A percentile compares a stretch with the other conserved stretches of the same genome.
Conservation (phyloP, 192 early-diverging fungal genomes). For the Coemansia sp. region DNA sequence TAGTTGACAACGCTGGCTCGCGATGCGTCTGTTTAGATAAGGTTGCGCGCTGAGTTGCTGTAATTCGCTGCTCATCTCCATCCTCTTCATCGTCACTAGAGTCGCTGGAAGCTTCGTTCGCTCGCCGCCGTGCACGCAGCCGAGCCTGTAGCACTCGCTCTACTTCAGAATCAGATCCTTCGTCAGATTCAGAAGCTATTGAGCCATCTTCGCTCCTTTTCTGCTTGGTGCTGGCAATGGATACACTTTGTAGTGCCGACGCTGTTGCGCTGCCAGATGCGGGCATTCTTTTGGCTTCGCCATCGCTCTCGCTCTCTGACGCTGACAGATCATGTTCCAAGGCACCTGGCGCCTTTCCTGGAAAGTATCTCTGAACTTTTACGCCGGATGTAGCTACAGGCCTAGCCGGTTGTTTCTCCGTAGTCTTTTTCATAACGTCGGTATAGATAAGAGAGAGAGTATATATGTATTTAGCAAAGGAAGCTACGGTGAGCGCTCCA, state of each 20-base stretch:
- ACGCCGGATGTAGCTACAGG: constrained; percentile 40
- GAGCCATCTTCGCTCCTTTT: neutral
- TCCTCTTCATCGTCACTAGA: neutral
- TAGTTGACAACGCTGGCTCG: neutral
- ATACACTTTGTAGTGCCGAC: neutral
- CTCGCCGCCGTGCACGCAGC: constrained; percentile 27
- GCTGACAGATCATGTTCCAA: constrained; percentile 23
- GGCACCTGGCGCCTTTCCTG: constrained; percentile 46
- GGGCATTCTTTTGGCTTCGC: neutral
- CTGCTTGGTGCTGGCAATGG: neutral
- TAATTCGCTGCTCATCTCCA: neutral
- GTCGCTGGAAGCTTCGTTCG: constrained; percentile 5
- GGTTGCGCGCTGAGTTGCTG: neutral
- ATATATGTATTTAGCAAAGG: neutral
- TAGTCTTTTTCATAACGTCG: constrained; percentile 4
- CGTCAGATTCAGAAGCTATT: neutral
- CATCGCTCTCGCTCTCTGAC: constrained; percentile 36
- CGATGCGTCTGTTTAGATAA: neutral
- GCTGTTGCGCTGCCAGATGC: neutral
- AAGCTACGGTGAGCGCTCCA: neutral
- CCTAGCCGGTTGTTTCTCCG: constrained; percentile 11
- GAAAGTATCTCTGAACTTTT: constrained; percentile 47
- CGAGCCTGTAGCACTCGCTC: constrained; percentile 29
- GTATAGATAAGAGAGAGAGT: neutral
- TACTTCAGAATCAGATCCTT: constrained; percentile 20